phyloP scores from a whole-genome alignment of 106 monocot species.

The Cymbidium sinense region DNA sequence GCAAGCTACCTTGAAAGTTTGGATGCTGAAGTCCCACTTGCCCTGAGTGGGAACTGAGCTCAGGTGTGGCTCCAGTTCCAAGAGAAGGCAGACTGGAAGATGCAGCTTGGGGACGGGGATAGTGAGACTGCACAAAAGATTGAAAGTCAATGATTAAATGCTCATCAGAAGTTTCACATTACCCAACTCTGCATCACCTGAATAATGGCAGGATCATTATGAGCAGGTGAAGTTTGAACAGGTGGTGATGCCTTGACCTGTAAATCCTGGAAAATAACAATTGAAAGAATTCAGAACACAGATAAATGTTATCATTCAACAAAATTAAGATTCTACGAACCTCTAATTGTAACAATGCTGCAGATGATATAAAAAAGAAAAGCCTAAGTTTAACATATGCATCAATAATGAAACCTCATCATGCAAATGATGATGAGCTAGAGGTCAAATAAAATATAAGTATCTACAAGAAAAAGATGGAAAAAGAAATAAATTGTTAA shows the following conservation, averaged over 20 bases:
- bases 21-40: slow-evolving; percentile 34
- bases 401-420: not conserved
- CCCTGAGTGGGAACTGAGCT: slow-evolving; percentile 26
- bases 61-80: slow-evolving; percentile 25
- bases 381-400: not conserved
- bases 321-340: not conserved
- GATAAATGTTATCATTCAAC: not conserved
- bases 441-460: not conserved
- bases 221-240: slow-evolving; percentile 37
- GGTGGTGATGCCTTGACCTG: slow-evolving; percentile 78
- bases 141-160: not conserved
- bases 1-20: slow-evolving; percentile 32
- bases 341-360: not conserved
- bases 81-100: slow-evolving; percentile 32
- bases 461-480: not conserved
- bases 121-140: slow-evolving; percentile 50
- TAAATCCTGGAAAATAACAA: slow-evolving; percentile 54
- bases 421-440: not conserved
- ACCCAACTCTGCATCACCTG: slow-evolving; percentile 30
- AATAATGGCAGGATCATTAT: slow-evolving; percentile 75
- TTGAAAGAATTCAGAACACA: not conserved
- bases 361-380: not conserved
- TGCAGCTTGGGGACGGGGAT: slow-evolving; percentile 35
- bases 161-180: not conserved
- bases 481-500: not conserved